Evolutionary conservation across 306 rosid species (phyloP), one percentile per base, ranked within the genome.

Genomic region (Citrullus amarus): DNA sequence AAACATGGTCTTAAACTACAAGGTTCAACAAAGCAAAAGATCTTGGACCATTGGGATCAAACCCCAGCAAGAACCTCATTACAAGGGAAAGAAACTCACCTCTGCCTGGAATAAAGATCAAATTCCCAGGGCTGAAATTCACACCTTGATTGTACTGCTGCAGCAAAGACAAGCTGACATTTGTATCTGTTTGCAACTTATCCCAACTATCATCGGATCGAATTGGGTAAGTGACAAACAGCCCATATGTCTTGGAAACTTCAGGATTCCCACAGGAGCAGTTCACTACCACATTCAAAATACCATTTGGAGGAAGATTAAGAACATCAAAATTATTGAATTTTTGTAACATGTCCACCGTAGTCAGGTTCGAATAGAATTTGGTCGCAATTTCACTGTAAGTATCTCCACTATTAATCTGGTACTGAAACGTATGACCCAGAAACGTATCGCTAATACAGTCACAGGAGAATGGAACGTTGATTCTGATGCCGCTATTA

Each of bases 161-260:
- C 78, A 95, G 83, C 88, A 87, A 66, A 6, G 43, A 69, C 0
- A 53, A 14, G 41, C 79, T 79, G 76, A 93, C 46, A 2, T 56
- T 62, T 28, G 78, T 57, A 1, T 20, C 6, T 0, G 10, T 41
- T 0, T 87, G 77, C 63, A 90, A 68, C 9, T 53, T 43, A 36
- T 41, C 30, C 86, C 87, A 77, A 48, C 0, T 85, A 44, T 93
- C 89, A 9, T 8, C 67, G 1, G 50, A 3, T 62, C 79, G 68
- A 4, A 93, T 86, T 0, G 98, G 97, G 81, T 88, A 93, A 7
- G 96, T 91, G 5, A 89, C 16, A 55, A 93, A 93, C 88, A 90
- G 16, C 9, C 97, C 97, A 80, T 86, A 93, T 1, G 79, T 81
- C 82, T 84, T 62, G 4, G 93, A 87, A 80, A 93, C 51, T 41